Percentiles rank a stretch among this genome's conserved stretches.
These are phyloP conservation scores for Apocynum venetum DNA, from an alignment of 257 asterid genomes.

Conservation along the genomic window DNA sequence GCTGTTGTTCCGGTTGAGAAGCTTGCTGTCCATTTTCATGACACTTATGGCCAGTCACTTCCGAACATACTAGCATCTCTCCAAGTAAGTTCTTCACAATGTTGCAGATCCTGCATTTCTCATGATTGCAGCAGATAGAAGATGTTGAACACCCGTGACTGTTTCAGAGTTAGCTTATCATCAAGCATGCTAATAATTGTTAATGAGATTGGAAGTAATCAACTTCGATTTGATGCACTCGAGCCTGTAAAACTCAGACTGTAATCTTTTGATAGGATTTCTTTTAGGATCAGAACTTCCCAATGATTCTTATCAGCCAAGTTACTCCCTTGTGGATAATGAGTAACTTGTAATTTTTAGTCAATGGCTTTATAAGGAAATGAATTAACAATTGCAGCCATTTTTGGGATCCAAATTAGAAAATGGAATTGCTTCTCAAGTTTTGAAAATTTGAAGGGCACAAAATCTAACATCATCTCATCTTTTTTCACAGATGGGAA, in stretches of 20 bases:
- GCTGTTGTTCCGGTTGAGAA: slow-evolving; percentile 79
- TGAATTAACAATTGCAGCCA: not conserved
- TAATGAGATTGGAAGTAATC: not conserved
- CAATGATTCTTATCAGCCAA: not conserved
- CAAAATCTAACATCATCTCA: not conserved
- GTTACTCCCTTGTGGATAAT: not conserved
- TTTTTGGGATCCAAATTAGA: not conserved
- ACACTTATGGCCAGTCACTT: slow-evolving; percentile 87
- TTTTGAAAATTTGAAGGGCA: not conserved
- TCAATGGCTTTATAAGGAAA: not conserved
- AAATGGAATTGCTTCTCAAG: not conserved
- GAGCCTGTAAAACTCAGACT: not conserved
- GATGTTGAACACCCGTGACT: not conserved
- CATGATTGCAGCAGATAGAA: slow-evolving; percentile 1
- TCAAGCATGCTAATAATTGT: slow-evolving; percentile 1
- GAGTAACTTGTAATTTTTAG: not conserved
- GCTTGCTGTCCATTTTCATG: slow-evolving; percentile 92
- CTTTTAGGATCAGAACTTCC: not conserved
- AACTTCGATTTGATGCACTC: not conserved
- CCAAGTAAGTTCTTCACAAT: slow-evolving; percentile 55
- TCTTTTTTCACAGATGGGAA: slow-evolving; percentile 73
- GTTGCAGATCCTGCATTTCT: not conserved
- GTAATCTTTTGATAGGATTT: not conserved
- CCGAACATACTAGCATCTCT: slow-evolving; percentile 84
- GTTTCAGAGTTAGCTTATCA: not conserved